Evolutionary conservation across 768 basidiomycete genomes (phyloP).

Genomic region (Tulasnella sp.): DNA sequence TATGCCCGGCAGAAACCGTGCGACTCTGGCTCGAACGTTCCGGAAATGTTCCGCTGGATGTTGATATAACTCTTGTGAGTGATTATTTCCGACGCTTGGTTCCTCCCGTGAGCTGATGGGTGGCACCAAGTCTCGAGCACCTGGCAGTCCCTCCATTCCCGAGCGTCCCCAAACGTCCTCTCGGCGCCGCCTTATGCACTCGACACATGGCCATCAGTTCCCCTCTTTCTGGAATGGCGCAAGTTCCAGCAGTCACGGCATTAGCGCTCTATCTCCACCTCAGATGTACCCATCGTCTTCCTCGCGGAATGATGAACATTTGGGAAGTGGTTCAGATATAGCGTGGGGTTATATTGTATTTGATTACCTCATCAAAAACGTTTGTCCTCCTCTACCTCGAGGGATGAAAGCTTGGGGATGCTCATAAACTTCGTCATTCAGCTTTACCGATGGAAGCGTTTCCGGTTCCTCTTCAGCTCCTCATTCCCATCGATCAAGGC

Average conservation of each 20-base stretch:
- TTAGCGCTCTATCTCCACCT: constrained; percentile 47
- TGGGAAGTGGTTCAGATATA: constrained; percentile 52
- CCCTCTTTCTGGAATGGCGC: constrained; percentile 44
- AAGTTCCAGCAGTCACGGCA: constrained; percentile 53
- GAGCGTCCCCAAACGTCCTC: constrained; percentile 17
- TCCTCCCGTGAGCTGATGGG: constrained; percentile 35
- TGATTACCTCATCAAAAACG: constrained; percentile 66
- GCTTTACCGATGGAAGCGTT: constrained; percentile 81
- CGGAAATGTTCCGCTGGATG: constrained; percentile 70
- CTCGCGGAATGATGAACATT: constrained; percentile 41
- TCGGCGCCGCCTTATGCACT: constrained; percentile 23
- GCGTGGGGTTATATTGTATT: constrained; percentile 84
- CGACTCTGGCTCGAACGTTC: constrained; percentile 84
- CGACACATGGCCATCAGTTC: constrained; percentile 27
- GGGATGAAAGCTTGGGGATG: neutral
- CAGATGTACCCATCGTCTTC: constrained; percentile 50
- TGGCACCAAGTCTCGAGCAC: constrained; percentile 37
- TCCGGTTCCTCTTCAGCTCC: constrained; percentile 78
- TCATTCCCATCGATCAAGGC: constrained; percentile 74
- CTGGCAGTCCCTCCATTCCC: constrained; percentile 8
- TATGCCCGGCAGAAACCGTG: constrained; percentile 74
- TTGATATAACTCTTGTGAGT: constrained; percentile 68
- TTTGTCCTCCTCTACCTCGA: constrained; percentile 25
- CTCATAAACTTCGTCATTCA: constrained; percentile 44
- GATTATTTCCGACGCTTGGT: constrained; percentile 44